Percentiles rank a stretch among this genome's conserved stretches.
These are phyloP conservation scores for Colletotrichum lentis DNA, from an alignment of 2,329 filamentous ascomycete species.

Conservation along the genomic window DNA sequence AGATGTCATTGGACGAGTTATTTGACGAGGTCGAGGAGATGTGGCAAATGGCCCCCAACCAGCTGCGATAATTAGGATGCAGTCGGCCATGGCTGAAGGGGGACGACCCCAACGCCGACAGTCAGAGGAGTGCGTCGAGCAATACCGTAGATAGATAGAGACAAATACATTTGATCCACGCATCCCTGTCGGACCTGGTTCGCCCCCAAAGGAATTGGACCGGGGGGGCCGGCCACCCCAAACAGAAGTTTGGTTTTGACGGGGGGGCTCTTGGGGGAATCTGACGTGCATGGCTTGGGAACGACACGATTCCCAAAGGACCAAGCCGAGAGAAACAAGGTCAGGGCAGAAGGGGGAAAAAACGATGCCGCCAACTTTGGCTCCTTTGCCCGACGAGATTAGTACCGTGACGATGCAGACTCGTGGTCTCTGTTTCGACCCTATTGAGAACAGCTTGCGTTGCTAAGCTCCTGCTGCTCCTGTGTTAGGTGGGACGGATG, in stretches of 20 bases:
- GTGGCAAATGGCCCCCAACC: conserved; percentile 25
- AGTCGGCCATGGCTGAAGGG: conserved; percentile 8
- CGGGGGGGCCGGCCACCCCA: neutral
- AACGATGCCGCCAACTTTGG: neutral
- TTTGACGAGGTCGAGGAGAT: conserved; percentile 36
- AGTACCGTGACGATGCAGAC: conserved; percentile 25
- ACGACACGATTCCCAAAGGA: neutral
- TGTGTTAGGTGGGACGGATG: conserved; percentile 6
- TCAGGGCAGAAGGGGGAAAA: conserved; percentile 28
- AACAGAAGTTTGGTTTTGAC: conserved; percentile 2
- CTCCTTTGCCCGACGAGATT: conserved; percentile 1
- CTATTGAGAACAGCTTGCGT: neutral
- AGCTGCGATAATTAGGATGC: neutral
- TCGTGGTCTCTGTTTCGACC: conserved; percentile 23
- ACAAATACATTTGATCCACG: neutral
- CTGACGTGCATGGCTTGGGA: conserved; percentile 20
- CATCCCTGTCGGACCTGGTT: neutral
- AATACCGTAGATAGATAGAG: neutral
- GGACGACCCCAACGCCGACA: neutral
- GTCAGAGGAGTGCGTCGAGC: neutral
- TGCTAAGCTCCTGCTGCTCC: neutral
- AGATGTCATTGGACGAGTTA: conserved; percentile 24
- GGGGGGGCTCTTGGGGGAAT: conserved; percentile 10
- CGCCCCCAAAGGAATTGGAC: neutral
- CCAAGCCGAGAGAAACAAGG: conserved; percentile 18